These are phyloP conservation scores for Bretziella fagacearum DNA, from an alignment of 2,329 filamentous ascomycete species.

Conservation along the genomic window DNA sequence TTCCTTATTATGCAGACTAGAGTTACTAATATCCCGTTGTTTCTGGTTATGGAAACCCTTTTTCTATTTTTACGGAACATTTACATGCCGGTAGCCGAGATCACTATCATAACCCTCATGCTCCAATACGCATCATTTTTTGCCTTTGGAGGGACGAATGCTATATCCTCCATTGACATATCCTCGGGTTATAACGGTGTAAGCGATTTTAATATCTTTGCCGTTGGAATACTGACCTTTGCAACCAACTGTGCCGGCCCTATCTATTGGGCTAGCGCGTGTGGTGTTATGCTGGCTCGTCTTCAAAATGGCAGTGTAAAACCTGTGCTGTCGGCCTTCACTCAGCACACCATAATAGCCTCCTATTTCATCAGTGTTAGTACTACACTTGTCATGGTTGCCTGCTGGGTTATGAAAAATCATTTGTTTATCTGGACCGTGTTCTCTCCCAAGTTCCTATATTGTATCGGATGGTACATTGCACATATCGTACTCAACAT, in stretches of 20 bases:
- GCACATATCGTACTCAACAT: conserved; percentile 66
- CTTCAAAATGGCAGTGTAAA: neutral
- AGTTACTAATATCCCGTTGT: conserved; percentile 68
- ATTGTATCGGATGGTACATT: conserved; percentile 78
- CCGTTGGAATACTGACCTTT: conserved; percentile 73
- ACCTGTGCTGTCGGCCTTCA: conserved; percentile 16
- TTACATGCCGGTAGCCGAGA: conserved; percentile 35
- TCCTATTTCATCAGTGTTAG: conserved; percentile 54
- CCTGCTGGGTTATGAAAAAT: conserved; percentile 66
- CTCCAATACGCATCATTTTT: conserved; percentile 77
- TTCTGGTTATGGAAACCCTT: conserved; percentile 53
- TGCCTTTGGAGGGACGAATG: conserved; percentile 76
- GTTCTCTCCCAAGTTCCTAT: conserved; percentile 92
- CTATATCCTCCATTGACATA: conserved; percentile 88
- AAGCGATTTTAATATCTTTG: conserved; percentile 57
- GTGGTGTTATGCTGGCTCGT: conserved; percentile 39
- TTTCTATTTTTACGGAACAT: conserved; percentile 32
- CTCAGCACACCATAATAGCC: conserved; percentile 41
- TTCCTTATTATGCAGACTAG: conserved; percentile 78
- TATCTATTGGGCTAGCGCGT: conserved; percentile 67
- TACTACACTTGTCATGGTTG: conserved; percentile 63
- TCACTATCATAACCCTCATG: conserved; percentile 55
- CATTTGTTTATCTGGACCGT: conserved; percentile 99
- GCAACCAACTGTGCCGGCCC: conserved; percentile 81
- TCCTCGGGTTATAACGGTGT: conserved; percentile 93